Conservation (phyloP, 768 basidiomycete genomes). For the Kwoniella heveanensis region DNA sequence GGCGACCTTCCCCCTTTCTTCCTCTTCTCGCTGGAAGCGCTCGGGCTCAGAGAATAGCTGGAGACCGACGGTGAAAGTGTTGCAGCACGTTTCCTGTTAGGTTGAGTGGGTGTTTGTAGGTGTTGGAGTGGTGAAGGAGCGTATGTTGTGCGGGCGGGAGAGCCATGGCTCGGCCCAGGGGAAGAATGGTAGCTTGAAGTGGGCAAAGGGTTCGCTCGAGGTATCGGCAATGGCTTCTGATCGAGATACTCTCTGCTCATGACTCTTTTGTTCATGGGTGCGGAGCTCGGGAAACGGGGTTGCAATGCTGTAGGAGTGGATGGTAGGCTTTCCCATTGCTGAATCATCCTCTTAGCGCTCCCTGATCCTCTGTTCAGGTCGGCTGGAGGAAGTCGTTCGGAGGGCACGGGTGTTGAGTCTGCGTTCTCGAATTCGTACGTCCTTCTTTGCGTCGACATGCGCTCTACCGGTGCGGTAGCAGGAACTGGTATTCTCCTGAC, state of each 20-base stretch:
- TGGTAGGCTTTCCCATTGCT: slow-evolving; percentile 44
- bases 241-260: slow-evolving; percentile 46
- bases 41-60: slow-evolving; percentile 36
- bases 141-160: slow-evolving; percentile 17
- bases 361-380: slow-evolving; percentile 38
- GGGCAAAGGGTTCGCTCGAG: slow-evolving; percentile 17
- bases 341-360: slow-evolving; percentile 44
- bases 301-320: slow-evolving; percentile 10
- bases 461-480: slow-evolving; percentile 31
- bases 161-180: slow-evolving; percentile 16
- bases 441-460: slow-evolving; percentile 16
- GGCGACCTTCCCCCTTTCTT: slow-evolving; percentile 38
- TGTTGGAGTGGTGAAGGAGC: slow-evolving; percentile 38
- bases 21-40: slow-evolving; percentile 33
- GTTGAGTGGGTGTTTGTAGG: slow-evolving; percentile 41
- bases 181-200: slow-evolving; percentile 7
- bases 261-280: slow-evolving; percentile 5
- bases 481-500: slow-evolving; percentile 31
- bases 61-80: slow-evolving; percentile 39
- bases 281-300: slow-evolving; percentile 8
- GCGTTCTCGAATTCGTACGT: slow-evolving; percentile 18
- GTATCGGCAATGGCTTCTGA: slow-evolving; percentile 42
- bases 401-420: not conserved
- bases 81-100: slow-evolving; percentile 23
- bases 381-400: slow-evolving; percentile 6